Evolutionary conservation across 2,329 filamentous ascomycete species (phyloP), one percentile per base, ranked within the genome.

Genomic region (Mycosphaerella sp.): DNA sequence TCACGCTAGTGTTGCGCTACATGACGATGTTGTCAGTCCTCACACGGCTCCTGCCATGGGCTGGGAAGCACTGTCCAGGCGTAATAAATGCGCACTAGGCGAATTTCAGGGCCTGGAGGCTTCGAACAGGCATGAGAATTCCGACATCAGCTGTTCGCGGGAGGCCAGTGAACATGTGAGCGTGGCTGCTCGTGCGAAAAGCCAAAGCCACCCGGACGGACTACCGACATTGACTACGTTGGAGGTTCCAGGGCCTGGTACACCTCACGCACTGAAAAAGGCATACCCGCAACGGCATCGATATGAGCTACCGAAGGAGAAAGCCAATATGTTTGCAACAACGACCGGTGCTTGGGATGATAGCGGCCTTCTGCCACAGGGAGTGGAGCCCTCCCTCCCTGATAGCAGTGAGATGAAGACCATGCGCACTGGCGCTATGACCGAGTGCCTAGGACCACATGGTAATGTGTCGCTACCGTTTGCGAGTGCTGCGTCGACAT

Each of bases 281-380:
- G 17, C 45, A 28, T 62, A 62, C 46, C 49, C 64, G 10, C 61
- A 50, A 14, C 56, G 61, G 17, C 59, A 66, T 50, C 57, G 56
- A 30, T 60, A 61, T 39, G 59, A 64, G 43, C 54, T 66, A 2
- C 52, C 64, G 1, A 46, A 52, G n/a, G 58, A 64, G 14, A 57
- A 56, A 21, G 63, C 64, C 2, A 50, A 54, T 13, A 56, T 57
- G 35, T 65, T 65, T 45, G 64, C 58, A 10, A 64, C 63, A 1
- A 61, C 57, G 4, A 66, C 64, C 2, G 56, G 54, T 2, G 57
- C 63, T 2, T 67, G 64, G 64, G 36, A 55, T 34, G 61, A 64
- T 16, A 59, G 56, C 34, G 64, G 64, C 6, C 48, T 53, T n/a
- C 65, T 66, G 64, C 63, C 64, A 13, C 49, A 50, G 8, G 18